phyloP scores from a whole-genome alignment of 345 rosid genomes.

The Rhodamnia rubescens region DNA sequence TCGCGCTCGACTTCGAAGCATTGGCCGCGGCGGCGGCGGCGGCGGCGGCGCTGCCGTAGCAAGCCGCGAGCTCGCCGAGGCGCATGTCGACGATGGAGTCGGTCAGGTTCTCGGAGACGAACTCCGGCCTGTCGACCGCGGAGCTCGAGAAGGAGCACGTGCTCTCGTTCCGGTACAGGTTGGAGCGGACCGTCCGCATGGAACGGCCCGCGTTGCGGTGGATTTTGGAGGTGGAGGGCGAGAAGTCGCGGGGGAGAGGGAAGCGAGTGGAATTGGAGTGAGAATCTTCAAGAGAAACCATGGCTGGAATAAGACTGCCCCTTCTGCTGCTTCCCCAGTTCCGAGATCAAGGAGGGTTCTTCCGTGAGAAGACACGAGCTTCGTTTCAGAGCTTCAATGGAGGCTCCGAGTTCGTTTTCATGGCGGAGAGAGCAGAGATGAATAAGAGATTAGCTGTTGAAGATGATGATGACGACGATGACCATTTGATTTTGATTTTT shows the following conservation, averaged over 20 bases:
- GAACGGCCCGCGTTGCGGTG: conserved; percentile 69
- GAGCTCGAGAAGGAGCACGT: conserved; percentile 36
- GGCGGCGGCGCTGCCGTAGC: conserved; percentile 19
- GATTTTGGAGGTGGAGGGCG: conserved; percentile 22
- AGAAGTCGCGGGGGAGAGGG: conserved; percentile 35
- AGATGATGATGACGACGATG: not conserved
- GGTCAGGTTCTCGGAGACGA: conserved; percentile 57
- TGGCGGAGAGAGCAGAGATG: conserved; percentile 2
- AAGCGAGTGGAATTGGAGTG: conserved; percentile 47
- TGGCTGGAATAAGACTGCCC: not conserved
- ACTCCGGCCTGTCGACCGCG: conserved; percentile 27
- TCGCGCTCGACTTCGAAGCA: conserved; percentile 26
- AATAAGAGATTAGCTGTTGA: not conserved
- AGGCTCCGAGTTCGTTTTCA: conserved; percentile 5
- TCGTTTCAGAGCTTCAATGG: not conserved
- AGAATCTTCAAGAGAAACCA: conserved; percentile 76
- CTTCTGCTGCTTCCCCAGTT: not conserved
- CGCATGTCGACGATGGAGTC: conserved; percentile 87
- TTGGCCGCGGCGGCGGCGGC: conserved; percentile 16
- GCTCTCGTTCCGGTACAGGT: conserved; percentile 31
- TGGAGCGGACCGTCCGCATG: conserved; percentile 84
- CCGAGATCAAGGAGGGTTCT: not conserved
- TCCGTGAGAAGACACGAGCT: not conserved
- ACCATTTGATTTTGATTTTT: not conserved
- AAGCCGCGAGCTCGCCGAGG: conserved; percentile 64